Conservation (phyloP, 495 filamentous ascomycete species). For the Penicillium longicatenatum region DNA sequence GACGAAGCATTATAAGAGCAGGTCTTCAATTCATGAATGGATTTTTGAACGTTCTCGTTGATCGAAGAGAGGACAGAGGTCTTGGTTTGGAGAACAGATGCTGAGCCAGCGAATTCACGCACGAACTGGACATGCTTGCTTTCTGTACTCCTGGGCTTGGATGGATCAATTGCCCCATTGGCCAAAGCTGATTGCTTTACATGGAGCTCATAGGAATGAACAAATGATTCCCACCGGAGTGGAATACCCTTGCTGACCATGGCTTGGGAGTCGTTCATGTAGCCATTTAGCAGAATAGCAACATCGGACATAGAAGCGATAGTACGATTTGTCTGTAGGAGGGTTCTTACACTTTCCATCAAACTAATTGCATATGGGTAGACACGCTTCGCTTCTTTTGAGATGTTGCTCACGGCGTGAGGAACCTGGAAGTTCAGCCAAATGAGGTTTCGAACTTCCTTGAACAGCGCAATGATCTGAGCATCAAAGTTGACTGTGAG, state of each 20-base stretch:
- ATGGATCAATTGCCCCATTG: slow-evolving; percentile 60
- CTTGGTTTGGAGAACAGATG: slow-evolving; percentile 84
- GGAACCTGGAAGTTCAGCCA: slow-evolving; percentile 94
- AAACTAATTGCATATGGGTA: slow-evolving; percentile 97
- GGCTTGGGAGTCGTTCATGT: slow-evolving; percentile 81
- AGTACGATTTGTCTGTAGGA: slow-evolving; percentile 79
- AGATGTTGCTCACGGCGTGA: slow-evolving; percentile 89
- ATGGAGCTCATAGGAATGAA: slow-evolving; percentile 92
- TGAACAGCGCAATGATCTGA: slow-evolving; percentile 95
- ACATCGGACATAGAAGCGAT: slow-evolving; percentile 85
- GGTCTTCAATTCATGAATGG: slow-evolving; percentile 76
- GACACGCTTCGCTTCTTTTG: slow-evolving; percentile 94
- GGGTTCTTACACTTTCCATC: slow-evolving; percentile 94
- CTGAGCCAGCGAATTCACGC: slow-evolving; percentile 82
- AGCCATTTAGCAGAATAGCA: slow-evolving; percentile 81
- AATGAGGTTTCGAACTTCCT: slow-evolving; percentile 94
- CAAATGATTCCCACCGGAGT: slow-evolving; percentile 94
- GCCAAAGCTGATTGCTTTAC: slow-evolving; percentile 67
- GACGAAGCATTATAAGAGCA: slow-evolving; percentile 76
- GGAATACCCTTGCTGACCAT: slow-evolving; percentile 84
- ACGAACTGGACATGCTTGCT: slow-evolving; percentile 97
- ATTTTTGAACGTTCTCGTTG: slow-evolving; percentile 79
- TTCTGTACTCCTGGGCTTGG: slow-evolving; percentile 62
- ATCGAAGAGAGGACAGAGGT: slow-evolving; percentile 75
- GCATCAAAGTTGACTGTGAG: slow-evolving; percentile 94